Evolutionary conservation across 805 yeast species (phyloP).

Genomic region (Clavispora carvajalis): DNA sequence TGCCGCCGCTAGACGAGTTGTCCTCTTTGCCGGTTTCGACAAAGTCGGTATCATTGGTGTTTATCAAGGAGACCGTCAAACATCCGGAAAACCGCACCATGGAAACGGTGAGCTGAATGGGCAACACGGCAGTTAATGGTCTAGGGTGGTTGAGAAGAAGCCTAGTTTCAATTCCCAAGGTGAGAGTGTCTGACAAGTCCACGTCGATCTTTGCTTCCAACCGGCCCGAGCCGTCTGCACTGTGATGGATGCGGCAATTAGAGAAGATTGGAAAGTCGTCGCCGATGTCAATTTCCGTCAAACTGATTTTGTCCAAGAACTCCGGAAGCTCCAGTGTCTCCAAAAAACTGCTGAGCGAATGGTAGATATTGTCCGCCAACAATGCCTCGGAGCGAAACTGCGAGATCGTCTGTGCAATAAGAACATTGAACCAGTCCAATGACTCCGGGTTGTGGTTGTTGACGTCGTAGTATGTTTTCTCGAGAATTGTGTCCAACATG

Average conservation of each 20-base stretch:
- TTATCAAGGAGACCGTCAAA: constrained; percentile 66
- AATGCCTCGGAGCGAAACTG: constrained; percentile 89
- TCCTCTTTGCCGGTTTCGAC: constrained; percentile 2
- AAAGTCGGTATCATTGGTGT: constrained; percentile 36
- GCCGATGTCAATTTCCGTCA: constrained; percentile 89
- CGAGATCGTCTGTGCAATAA: constrained; percentile 84
- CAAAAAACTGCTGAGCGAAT: constrained; percentile 66
- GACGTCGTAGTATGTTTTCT: constrained; percentile 90
- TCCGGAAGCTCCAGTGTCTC: constrained; percentile 65
- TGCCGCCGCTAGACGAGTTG: constrained; percentile 28
- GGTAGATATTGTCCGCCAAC: constrained; percentile 75
- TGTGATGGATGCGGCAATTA: constrained; percentile 75
- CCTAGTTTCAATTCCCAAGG: constrained; percentile 80
- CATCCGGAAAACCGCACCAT: constrained; percentile 90
- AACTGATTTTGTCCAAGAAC: constrained; percentile 68
- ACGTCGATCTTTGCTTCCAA: constrained; percentile 88
- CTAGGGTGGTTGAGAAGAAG: constrained; percentile 76
- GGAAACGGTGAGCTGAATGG: constrained; percentile 79
- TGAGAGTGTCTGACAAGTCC: constrained; percentile 79
- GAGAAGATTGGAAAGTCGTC: constrained; percentile 93
- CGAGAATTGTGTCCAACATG: constrained; percentile 51
- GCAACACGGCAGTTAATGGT: constrained; percentile 79
- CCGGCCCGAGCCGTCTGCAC: constrained; percentile 47
- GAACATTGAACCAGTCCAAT: constrained; percentile 93
- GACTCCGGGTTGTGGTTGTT: constrained; percentile 84